phyloP scores from a whole-genome alignment of 345 rosid genomes.

The Bruguiera parviflora region DNA sequence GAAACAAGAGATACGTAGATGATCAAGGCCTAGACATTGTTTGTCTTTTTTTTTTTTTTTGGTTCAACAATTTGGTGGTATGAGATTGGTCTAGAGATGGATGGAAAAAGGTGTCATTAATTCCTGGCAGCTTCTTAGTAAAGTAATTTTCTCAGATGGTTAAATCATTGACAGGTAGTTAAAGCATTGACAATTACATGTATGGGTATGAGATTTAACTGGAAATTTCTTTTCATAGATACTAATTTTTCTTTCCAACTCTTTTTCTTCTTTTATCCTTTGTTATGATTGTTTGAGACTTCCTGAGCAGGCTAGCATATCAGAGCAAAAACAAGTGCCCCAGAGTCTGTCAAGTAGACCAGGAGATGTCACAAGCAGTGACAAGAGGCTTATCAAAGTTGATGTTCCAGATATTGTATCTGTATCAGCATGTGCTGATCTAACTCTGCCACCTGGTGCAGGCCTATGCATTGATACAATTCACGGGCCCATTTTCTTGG shows the following conservation, averaged over 20 bases:
- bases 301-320: constrained; percentile 43
- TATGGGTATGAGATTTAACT: neutral
- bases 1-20: no score
- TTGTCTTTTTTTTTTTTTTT: no score
- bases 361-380: constrained; percentile 36
- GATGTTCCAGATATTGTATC: constrained; percentile 75
- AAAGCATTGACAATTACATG: neutral
- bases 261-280: neutral
- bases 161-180: neutral
- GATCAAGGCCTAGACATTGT: no score
- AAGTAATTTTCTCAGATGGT: neutral
- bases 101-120: neutral
- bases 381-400: constrained; percentile 58
- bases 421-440: constrained; percentile 84
- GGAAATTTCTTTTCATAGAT: neutral
- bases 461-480: constrained; percentile 87
- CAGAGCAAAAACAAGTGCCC: constrained; percentile 53
- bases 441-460: constrained; percentile 95
- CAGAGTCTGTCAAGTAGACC: constrained; percentile 59
- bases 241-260: neutral
- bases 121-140: neutral
- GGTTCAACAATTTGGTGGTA: no score
- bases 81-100: neutral
- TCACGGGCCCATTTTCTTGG: constrained; percentile 76
- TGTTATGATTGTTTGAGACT: neutral